A percentile compares a stretch with the other conserved stretches of the same genome.
phyloP scores from a whole-genome alignment of 1,284 basidiomycete genomes.

The Boletellus sp. region DNA sequence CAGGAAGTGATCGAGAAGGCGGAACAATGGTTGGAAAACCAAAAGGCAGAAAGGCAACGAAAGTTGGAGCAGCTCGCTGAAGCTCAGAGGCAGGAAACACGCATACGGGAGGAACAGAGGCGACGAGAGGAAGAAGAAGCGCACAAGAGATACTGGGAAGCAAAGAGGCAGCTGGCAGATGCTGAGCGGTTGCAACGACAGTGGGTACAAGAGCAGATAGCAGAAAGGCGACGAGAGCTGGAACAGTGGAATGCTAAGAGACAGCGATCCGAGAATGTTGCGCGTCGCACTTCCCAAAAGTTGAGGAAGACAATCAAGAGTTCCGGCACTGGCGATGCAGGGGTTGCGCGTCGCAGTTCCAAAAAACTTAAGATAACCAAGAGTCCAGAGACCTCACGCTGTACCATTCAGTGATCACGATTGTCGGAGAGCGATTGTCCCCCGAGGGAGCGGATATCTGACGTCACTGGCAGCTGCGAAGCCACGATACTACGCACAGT shows the following conservation, averaged over 20 bases:
- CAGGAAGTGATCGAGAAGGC: too few species aligned
- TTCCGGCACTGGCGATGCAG: neutral
- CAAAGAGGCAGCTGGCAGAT: neutral
- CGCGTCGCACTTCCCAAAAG: too few species aligned
- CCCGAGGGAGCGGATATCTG: too few species aligned
- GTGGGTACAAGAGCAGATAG: neutral
- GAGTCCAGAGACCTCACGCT: neutral
- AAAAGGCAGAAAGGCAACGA: too few species aligned
- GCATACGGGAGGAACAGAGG: too few species aligned
- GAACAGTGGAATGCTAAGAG: neutral
- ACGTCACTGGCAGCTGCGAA: too few species aligned
- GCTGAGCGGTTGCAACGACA: neutral
- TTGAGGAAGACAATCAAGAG: neutral
- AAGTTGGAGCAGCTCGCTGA: too few species aligned
- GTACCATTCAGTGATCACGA: neutral
- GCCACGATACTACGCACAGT: too few species aligned
- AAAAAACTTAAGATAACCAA: neutral
- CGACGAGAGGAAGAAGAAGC: neutral
- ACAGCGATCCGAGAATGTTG: neutral
- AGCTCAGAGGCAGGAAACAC: too few species aligned
- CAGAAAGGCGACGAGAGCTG: neutral
- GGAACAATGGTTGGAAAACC: too few species aligned
- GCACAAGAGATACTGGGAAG: neutral
- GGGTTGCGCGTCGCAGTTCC: too few species aligned
- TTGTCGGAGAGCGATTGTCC: too few species aligned